These are phyloP conservation scores for Geum urbanum DNA, from an alignment of 306 rosid species.

Conservation along the genomic window DNA sequence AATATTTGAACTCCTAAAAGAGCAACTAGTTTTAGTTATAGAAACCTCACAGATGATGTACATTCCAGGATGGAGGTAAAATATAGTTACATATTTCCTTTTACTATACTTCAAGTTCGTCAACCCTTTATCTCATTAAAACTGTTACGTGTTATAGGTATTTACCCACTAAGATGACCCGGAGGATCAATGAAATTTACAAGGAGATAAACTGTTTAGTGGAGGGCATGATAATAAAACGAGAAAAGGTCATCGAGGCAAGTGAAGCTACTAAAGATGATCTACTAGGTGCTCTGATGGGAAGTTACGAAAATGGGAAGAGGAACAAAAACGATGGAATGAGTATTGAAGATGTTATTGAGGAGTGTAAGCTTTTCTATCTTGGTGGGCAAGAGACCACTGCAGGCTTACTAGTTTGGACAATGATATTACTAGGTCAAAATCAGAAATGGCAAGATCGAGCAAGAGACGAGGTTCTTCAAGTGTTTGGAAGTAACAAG, in stretches of 20 bases:
- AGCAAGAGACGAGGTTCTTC: too few species aligned
- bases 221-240: not conserved
- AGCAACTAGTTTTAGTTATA: too few species aligned
- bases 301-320: conserved; percentile 26
- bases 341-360: conserved; percentile 32
- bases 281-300: not conserved
- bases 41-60: too few species aligned
- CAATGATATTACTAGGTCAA: too few species aligned
- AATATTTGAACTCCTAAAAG: too few species aligned
- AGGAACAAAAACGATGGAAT: conserved; percentile 33
- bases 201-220: not conserved
- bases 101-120: too few species aligned
- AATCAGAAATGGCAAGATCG: too few species aligned
- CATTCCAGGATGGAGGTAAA: too few species aligned
- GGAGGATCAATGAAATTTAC: not conserved
- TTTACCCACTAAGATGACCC: not conserved
- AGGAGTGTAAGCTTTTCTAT: conserved; percentile 45
- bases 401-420: conserved; percentile 34
- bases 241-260: not conserved
- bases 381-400: conserved; percentile 48
- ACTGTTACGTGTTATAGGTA: not conserved
- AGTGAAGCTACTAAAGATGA: not conserved
- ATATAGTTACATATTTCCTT: too few species aligned
- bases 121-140: too few species aligned
- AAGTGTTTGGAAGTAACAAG: too few species aligned